Conservation (phyloP, 257 asterid species). For the Solanum etuberosum region DNA sequence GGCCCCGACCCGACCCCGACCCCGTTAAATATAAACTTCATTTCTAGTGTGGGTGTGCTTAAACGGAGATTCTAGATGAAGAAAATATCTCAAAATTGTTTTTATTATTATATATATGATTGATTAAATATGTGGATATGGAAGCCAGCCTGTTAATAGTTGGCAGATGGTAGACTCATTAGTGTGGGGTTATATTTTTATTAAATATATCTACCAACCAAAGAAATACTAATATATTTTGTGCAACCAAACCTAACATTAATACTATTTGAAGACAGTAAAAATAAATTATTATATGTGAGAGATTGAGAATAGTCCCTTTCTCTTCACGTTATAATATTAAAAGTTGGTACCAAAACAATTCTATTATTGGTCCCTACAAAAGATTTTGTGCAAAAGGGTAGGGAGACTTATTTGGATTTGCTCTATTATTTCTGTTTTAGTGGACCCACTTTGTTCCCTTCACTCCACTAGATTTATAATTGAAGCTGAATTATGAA, state of each 20-base stretch:
- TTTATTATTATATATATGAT: neutral
- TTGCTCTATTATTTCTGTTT: neutral
- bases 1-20: neutral
- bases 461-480: neutral
- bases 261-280: neutral
- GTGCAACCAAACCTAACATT: neutral
- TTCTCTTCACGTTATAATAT: conserved; percentile 12
- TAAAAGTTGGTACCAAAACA: conserved; percentile 1
- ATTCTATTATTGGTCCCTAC: conserved; percentile 26
- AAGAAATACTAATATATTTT: neutral
- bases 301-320: conserved; percentile 2
- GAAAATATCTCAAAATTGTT: neutral
- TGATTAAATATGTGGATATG: neutral
- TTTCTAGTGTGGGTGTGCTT: neutral
- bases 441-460: conserved; percentile 1
- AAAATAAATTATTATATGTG: neutral
- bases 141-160: conserved; percentile 17
- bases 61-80: too few species aligned
- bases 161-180: conserved; percentile 5
- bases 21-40: neutral
- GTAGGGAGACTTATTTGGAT: conserved; percentile 7
- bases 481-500: neutral
- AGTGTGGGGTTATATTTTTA: neutral
- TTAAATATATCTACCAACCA: conserved; percentile 20
- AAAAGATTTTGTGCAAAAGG: conserved; percentile 27